phyloP scores from a whole-genome alignment of 352 stramenopile species.

The Pythium guiyangense region DNA sequence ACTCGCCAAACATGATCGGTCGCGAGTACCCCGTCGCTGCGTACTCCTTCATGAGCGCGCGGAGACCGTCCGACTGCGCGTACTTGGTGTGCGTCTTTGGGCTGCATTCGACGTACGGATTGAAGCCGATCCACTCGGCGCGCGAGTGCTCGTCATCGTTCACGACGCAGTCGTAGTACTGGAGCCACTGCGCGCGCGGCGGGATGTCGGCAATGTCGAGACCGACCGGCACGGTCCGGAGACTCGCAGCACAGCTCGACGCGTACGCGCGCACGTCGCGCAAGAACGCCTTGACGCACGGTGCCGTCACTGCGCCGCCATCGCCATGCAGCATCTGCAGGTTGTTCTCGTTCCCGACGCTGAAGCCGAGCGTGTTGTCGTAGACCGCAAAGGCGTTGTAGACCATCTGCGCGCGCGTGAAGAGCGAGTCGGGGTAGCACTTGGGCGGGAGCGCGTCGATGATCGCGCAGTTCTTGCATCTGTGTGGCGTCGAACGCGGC shows the following conservation, averaged over 20 bases:
- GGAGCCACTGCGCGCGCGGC: constrained; percentile 51
- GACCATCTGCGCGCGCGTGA: constrained; percentile 54
- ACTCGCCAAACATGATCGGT: constrained; percentile 74
- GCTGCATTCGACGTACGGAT: constrained; percentile 71
- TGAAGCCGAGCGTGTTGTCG: constrained; percentile 68
- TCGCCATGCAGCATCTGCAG: constrained; percentile 35
- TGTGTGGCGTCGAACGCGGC: constrained; percentile 15
- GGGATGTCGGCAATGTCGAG: constrained; percentile 69
- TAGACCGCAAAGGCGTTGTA: constrained; percentile 75
- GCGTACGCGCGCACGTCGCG: constrained; percentile 55
- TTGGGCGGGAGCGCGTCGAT: constrained; percentile 29
- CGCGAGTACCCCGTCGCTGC: constrained; percentile 33
- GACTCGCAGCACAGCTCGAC: constrained; percentile 22
- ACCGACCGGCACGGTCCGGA: constrained; percentile 65
- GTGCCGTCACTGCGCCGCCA: constrained; percentile 42
- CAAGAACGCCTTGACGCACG: constrained; percentile 68
- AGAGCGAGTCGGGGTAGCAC: constrained; percentile 48
- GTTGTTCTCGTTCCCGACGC: constrained; percentile 69
- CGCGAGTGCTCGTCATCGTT: constrained; percentile 41
- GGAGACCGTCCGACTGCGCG: constrained; percentile 46
- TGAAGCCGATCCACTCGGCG: constrained; percentile 36
- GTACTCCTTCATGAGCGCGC: constrained; percentile 65
- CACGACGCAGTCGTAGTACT: constrained; percentile 69
- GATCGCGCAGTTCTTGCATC: constrained; percentile 54
- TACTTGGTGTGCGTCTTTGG: constrained; percentile 45